phyloP scores from a whole-genome alignment of 352 stramenopile genomes.

The Phytophthora pluvialis region DNA sequence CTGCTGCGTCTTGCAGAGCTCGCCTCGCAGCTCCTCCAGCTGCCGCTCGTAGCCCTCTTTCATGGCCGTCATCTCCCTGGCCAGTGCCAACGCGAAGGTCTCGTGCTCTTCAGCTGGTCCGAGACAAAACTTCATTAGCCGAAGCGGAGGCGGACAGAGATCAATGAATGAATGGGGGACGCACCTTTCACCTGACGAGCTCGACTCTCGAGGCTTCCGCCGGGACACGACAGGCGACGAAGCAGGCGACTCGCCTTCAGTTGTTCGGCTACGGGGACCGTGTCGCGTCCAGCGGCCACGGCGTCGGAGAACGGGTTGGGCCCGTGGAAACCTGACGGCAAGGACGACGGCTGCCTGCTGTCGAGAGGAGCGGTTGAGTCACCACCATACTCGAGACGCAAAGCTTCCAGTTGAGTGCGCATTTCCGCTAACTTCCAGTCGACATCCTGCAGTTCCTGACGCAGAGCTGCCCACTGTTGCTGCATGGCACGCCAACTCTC shows the following conservation, averaged over 20 bases:
- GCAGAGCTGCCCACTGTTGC: slow-evolving; percentile 52
- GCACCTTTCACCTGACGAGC: slow-evolving; percentile 31
- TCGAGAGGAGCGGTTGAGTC: neutral
- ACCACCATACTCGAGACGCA: slow-evolving; percentile 43
- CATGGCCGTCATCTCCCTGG: slow-evolving; percentile 73
- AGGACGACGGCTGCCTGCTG: slow-evolving; percentile 7
- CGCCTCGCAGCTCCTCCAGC: slow-evolving; percentile 65
- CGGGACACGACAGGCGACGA: slow-evolving; percentile 23
- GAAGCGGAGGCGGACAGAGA: neutral
- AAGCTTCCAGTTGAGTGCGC: slow-evolving; percentile 57
- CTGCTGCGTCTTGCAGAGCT: slow-evolving; percentile 54
- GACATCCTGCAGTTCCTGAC: slow-evolving; percentile 49
- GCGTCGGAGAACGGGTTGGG: slow-evolving; percentile 75
- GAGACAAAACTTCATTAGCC: slow-evolving; percentile 15
- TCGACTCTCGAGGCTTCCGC: slow-evolving; percentile 29
- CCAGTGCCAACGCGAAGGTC: slow-evolving; percentile 72
- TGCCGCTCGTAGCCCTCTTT: slow-evolving; percentile 72
- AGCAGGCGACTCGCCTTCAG: slow-evolving; percentile 44
- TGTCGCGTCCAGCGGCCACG: slow-evolving; percentile 63
- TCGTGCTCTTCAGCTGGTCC: slow-evolving; percentile 66
- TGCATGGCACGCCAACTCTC: slow-evolving; percentile 54
- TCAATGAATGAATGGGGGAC: neutral
- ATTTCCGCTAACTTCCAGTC: slow-evolving; percentile 79
- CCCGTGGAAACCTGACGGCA: slow-evolving; percentile 22
- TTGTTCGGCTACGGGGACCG: slow-evolving; percentile 58